Percentiles rank a stretch among this genome's conserved stretches.
Evolutionary conservation across 345 rosid species (phyloP).

Genomic region (Euphorbia pulcherrima): DNA sequence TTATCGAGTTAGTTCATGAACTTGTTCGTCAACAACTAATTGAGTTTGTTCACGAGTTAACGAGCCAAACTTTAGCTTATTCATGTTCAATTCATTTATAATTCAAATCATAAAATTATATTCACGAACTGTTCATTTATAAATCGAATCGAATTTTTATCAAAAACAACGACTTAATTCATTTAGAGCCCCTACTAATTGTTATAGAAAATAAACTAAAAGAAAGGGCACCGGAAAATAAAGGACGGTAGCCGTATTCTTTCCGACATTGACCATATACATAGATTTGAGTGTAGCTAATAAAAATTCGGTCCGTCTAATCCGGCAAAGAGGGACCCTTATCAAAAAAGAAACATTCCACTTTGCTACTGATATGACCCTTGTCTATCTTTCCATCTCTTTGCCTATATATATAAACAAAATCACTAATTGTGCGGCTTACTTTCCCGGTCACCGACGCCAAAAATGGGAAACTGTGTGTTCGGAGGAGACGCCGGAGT

Average conservation of each 20-base stretch:
- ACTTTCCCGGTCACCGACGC: no score
- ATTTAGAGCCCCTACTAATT: no score
- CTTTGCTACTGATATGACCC: background rate
- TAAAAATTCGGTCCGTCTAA: background rate
- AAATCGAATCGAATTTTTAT: no score
- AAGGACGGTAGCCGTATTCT: background rate
- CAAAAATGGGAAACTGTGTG: conserved; percentile 70
- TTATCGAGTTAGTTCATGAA: no score
- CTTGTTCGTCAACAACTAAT: no score
- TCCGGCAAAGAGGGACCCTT: conserved; percentile 2
- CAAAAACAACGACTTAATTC: background rate
- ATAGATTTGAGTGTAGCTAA: background rate
- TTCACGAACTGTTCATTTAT: background rate
- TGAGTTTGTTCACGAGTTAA: no score
- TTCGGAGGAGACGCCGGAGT: conserved; percentile 49
- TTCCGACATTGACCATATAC: conserved; percentile 10
- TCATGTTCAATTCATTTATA: no score
- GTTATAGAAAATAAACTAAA: no score
- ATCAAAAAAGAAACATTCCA: background rate
- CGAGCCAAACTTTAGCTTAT: no score
- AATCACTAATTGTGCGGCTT: no score
- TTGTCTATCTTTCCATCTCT: background rate
- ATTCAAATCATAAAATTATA: no score
- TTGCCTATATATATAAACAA: background rate
- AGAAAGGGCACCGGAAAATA: conserved; percentile 8